Base-by-base conservation (phyloP, 2,329 filamentous ascomycete species). In the Cordyceps cateniannulata region DNA sequence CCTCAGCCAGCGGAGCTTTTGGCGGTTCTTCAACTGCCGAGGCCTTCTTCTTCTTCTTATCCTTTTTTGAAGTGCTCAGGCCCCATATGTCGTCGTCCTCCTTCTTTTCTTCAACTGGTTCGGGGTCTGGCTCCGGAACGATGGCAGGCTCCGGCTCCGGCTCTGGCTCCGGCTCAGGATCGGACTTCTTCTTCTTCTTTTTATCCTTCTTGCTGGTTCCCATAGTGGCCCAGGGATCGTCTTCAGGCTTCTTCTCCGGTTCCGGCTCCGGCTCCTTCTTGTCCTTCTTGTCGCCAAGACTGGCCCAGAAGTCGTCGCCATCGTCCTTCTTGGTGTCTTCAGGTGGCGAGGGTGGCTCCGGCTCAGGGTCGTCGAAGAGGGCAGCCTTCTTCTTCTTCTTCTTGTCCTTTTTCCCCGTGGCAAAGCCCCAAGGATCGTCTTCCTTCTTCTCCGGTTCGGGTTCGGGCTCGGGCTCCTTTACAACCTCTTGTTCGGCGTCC, bases 141-240 rank as follows among this genome's bases (percentile, higher is more conserved):
- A 61, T n/a, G n/a, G n/a, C 70, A 6, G 59, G 50, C 22, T 64
- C 63, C 12, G 63, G 50, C 47, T 67, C 67, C 4, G 61, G 49
- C 24, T 56, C 63, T 12, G 47, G 45, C 25, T 54, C 62, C 4
- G 67, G 38, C 38, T 42, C 38, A 6, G 16, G 38, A 4, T 42
- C 52, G 16, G 49, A 63, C 57, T 71, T 70, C 59, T 70, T 70
- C 54, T 74, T 71, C 63, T 70, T 76, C 44, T 74, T 71, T 63
- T 70, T 75, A 10, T 71, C 67, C 62, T 68, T 73, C 63, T 67
- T 65, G 38, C 38, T 22, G 24, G 45, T 50, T 14, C 45, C 29
- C 14, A 48, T 49, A 7, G 48, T 64, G 18, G 62, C 64, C 68
- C 67, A 69, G 6, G 66, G 58, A 42, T 69, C 70, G 38, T 60